Evolutionary conservation across 2,329 filamentous ascomycete species (phyloP).

Genomic region (Dothideomycetes sp.): DNA sequence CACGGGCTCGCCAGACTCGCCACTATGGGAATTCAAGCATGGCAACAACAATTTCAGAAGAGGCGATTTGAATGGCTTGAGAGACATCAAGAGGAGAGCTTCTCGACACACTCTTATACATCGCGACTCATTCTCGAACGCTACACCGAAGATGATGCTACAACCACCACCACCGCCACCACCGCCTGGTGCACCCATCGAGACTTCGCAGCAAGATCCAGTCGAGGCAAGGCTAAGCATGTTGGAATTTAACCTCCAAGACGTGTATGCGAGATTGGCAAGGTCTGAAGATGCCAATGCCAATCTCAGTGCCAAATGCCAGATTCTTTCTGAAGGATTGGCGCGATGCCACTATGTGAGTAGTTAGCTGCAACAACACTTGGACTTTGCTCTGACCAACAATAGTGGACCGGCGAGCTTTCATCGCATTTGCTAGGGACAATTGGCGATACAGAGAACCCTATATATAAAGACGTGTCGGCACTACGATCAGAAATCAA

Average conservation of each 20-base stretch:
- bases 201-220: slow-evolving; percentile 60
- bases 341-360: slow-evolving; percentile 49
- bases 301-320: slow-evolving; percentile 70
- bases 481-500: slow-evolving; percentile 55
- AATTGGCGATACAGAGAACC: slow-evolving; percentile 65
- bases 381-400: not conserved
- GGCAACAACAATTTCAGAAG: slow-evolving; percentile 95
- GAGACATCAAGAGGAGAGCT: slow-evolving; percentile 91
- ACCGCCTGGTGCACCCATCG: slow-evolving; percentile 44
- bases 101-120: slow-evolving; percentile 90
- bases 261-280: slow-evolving; percentile 64
- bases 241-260: slow-evolving; percentile 75
- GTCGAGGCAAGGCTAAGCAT: slow-evolving; percentile 64
- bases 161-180: slow-evolving; percentile 64
- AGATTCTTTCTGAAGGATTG: slow-evolving; percentile 72
- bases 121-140: slow-evolving; percentile 69
- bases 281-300: slow-evolving; percentile 77
- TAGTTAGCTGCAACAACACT: not conserved
- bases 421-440: slow-evolving; percentile 65
- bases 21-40: slow-evolving; percentile 98
- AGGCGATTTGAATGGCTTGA: slow-evolving; percentile 78
- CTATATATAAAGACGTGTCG: slow-evolving; percentile 63
- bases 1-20: slow-evolving; percentile 83
- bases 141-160: slow-evolving; percentile 48
- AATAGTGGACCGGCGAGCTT: slow-evolving; percentile 76